Percentiles rank a stretch among this genome's conserved stretches.
These are phyloP conservation scores for Myrmaecium sp. DNA, from an alignment of 2,329 filamentous ascomycete species.

Conservation along the genomic window DNA sequence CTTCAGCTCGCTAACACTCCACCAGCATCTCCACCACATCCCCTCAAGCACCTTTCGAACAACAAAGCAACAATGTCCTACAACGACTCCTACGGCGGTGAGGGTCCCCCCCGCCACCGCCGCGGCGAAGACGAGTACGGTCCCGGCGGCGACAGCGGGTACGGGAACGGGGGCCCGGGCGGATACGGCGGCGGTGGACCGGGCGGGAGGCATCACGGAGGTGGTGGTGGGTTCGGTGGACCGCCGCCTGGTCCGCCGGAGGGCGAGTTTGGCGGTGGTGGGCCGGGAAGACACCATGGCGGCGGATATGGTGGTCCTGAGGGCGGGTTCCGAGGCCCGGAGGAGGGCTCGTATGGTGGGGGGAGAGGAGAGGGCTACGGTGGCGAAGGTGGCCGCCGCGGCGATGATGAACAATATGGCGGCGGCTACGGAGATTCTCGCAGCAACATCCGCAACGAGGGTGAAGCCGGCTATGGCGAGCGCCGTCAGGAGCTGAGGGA, in stretches of 20 bases:
- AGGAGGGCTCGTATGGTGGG: conserved; percentile 6
- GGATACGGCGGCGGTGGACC: conserved; percentile 6
- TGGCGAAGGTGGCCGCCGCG: conserved; percentile 5
- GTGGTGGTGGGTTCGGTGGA: conserved; percentile 8
- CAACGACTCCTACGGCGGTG: conserved; percentile 11
- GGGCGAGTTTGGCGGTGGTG: conserved; percentile 5
- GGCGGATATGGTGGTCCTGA: conserved; percentile 5
- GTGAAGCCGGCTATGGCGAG: conserved; percentile 5
- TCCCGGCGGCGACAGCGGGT: conserved; percentile 8
- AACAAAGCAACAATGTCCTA: conserved; percentile 13
- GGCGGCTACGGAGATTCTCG: conserved; percentile 7
- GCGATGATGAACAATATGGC: conserved; percentile 4
- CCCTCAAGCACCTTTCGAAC: not conserved
- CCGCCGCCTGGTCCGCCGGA: conserved; percentile 5
- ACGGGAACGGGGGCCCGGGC: conserved; percentile 4
- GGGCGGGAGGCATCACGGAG: conserved; percentile 7
- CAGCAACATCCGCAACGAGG: conserved; percentile 3
- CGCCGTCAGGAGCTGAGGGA: conserved; percentile 5
- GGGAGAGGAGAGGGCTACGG: conserved; percentile 6
- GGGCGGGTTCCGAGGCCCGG: conserved; percentile 3
- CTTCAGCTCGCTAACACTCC: too few relatives aligned
- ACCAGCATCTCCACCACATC: too few relatives aligned
- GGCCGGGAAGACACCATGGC: conserved; percentile 3
- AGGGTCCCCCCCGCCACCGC: conserved; percentile 4
- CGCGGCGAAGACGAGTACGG: conserved; percentile 6